Evolutionary conservation across 176 grass and related monocot species (phyloP).

Genomic region (Zea luxurians): DNA sequence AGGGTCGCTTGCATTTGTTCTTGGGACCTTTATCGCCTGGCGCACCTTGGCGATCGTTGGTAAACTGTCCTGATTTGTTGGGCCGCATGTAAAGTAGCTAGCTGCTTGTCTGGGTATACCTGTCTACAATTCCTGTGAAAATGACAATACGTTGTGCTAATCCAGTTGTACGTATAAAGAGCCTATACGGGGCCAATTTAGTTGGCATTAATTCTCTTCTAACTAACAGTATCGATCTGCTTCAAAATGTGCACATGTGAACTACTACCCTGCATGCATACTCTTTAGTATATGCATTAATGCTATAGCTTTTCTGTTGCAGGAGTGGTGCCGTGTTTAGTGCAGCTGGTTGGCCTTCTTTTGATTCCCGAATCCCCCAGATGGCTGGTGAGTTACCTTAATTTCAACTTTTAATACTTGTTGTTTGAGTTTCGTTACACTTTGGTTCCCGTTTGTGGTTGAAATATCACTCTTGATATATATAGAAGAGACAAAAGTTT

Average conservation of each 20-base stretch:
- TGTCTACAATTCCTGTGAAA: background rate
- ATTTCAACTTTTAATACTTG: background rate
- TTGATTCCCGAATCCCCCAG: conserved; percentile 76
- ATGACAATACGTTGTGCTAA: background rate
- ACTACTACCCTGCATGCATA: background rate
- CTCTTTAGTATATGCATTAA: background rate
- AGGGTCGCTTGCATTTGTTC: conserved; percentile 53
- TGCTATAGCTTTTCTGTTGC: conserved; percentile 14
- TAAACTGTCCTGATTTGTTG: conserved; percentile 10
- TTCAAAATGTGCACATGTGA: background rate
- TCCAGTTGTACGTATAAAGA: background rate
- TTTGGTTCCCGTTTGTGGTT: background rate
- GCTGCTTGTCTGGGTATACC: background rate
- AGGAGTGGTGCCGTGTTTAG: conserved; percentile 66
- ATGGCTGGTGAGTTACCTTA: conserved; percentile 61
- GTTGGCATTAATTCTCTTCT: background rate
- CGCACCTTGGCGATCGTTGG: conserved; percentile 68
- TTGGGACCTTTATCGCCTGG: conserved; percentile 69
- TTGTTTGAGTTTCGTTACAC: background rate
- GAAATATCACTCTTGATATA: background rate
- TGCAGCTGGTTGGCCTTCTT: conserved; percentile 63
- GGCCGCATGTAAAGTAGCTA: background rate
- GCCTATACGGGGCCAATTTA: background rate
- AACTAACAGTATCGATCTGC: background rate
- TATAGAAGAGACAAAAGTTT: background rate